Evolutionary conservation across 163 green algal genomes (phyloP).

Genomic region (Coccomyxa subellipsoidea): DNA sequence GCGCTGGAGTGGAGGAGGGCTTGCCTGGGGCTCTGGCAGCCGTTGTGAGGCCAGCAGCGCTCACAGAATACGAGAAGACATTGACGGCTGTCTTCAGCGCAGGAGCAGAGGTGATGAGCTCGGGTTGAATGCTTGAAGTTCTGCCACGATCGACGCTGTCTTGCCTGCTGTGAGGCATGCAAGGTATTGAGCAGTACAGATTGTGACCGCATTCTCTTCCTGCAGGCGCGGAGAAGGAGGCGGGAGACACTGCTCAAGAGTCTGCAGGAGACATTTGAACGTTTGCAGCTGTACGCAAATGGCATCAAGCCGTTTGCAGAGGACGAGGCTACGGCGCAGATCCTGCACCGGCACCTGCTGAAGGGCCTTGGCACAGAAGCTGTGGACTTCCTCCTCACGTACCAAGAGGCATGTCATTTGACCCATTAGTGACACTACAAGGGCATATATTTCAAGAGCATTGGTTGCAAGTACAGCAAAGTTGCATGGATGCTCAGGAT

Average conservation of each 20-base stretch:
- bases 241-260: conserved; percentile 40
- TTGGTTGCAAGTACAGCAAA: no score
- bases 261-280: conserved; percentile 19
- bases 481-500: no score
- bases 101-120: conserved; percentile 46
- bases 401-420: conserved; percentile 16
- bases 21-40: conserved; percentile 50
- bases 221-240: conserved; percentile 25
- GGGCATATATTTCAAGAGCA: no score
- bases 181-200: no score
- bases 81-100: conserved; percentile 60
- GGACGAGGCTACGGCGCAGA: conserved; percentile 30
- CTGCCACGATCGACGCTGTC: no score
- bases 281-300: conserved; percentile 59
- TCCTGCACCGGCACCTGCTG: conserved; percentile 65
- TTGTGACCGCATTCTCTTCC: no score
- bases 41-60: conserved; percentile 48
- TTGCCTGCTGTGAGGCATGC: no score
- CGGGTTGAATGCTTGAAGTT: no score
- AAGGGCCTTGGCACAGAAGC: conserved; percentile 45
- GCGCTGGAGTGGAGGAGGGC: conserved; percentile 24
- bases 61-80: conserved; percentile 57
- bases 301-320: conserved; percentile 38
- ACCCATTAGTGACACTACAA: no score
- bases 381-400: conserved; percentile 61